Percentiles rank a stretch among this genome's conserved stretches.
Conservation (phyloP, 257 asterid genomes). For the Thymus quinquecostatus region DNA sequence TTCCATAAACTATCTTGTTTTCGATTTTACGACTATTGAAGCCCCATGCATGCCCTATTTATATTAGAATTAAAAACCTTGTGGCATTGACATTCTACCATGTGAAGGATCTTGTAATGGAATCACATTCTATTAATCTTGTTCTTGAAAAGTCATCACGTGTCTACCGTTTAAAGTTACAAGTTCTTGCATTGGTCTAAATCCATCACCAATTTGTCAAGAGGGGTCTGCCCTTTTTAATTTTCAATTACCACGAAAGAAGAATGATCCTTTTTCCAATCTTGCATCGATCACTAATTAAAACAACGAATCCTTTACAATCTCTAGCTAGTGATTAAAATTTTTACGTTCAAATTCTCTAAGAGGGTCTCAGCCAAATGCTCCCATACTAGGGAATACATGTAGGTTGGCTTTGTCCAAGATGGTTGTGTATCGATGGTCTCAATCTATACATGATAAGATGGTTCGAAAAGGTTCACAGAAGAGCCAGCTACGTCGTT, state of each 20-base stretch:
- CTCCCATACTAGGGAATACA: neutral
- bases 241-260: neutral
- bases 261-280: neutral
- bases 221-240: neutral
- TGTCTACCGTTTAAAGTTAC: slow-evolving; percentile 1
- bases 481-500: neutral
- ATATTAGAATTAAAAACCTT: neutral
- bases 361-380: too few species aligned
- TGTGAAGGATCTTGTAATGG: slow-evolving; percentile 22
- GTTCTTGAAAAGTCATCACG: slow-evolving; percentile 8
- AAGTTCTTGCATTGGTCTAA: too few species aligned
- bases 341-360: too few species aligned
- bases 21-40: neutral
- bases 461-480: neutral
- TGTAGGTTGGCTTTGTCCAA: neutral
- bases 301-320: too few species aligned
- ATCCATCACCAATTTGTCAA: neutral
- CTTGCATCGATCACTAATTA: too few species aligned
- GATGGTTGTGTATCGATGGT: neutral
- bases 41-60: slow-evolving; percentile 20
- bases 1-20: neutral
- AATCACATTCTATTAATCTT: slow-evolving; percentile 34
- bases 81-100: slow-evolving; percentile 36
- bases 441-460: too few species aligned
- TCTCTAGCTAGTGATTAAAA: too few species aligned